phyloP scores from a whole-genome alignment of 2,329 filamentous ascomycete genomes.

The Fusarium staphyleae region DNA sequence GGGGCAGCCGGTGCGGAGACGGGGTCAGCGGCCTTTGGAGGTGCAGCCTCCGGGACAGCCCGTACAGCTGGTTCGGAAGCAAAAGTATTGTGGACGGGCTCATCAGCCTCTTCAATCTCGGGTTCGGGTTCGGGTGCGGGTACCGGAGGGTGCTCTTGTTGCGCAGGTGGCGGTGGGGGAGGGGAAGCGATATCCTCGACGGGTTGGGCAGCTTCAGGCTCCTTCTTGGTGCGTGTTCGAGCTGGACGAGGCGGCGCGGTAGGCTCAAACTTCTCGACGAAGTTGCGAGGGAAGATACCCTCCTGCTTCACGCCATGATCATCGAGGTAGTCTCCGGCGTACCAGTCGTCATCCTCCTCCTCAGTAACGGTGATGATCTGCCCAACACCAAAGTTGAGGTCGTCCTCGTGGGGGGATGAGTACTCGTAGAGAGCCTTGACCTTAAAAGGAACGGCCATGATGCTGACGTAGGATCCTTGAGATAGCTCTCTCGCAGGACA shows the following conservation, averaged over 20 bases:
- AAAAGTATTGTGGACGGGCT: conserved; percentile 44
- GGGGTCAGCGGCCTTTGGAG: conserved; percentile 47
- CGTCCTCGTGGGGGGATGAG: conserved; percentile 89
- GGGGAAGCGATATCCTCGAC: conserved; percentile 49
- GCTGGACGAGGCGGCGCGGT: conserved; percentile 85
- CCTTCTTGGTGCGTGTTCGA: conserved; percentile 74
- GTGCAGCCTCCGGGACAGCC: conserved; percentile 37
- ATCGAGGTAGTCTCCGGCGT: conserved; percentile 85
- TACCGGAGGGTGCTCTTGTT: conserved; percentile 44
- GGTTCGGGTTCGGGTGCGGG: conserved; percentile 48
- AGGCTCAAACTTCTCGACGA: conserved; percentile 95
- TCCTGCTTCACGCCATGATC: conserved; percentile 75
- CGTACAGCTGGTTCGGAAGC: conserved; percentile 47
- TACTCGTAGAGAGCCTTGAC: conserved; percentile 98
- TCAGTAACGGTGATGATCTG: conserved; percentile 95
- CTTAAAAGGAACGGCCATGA: conserved; percentile 82
- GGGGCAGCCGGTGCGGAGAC: conserved; percentile 41
- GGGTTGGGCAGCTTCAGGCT: conserved; percentile 46
- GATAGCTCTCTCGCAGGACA: conserved; percentile 40
- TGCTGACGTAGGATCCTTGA: conserved; percentile 45
- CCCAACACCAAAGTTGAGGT: conserved; percentile 83
- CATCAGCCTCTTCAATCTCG: conserved; percentile 47
- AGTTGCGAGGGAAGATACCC: conserved; percentile 94
- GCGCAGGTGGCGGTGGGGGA: conserved; percentile 43
- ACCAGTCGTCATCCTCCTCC: conserved; percentile 94